A percentile compares a stretch with the other conserved stretches of the same genome.
phyloP scores from a whole-genome alignment of 768 basidiomycete genomes.

The Leccinum aurantiacum region DNA sequence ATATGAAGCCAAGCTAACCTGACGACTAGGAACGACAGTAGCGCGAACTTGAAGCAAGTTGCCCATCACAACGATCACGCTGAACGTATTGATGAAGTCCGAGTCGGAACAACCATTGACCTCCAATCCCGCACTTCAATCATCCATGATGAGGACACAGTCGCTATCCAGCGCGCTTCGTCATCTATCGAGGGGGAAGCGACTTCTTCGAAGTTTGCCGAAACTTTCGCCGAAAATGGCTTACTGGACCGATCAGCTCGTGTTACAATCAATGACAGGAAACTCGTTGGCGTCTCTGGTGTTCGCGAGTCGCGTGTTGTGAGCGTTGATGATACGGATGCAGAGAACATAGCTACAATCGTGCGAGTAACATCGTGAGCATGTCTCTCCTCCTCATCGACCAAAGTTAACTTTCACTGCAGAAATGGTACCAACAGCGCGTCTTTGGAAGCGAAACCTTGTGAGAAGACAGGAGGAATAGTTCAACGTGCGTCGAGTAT shows the following conservation, averaged over 20 bases:
- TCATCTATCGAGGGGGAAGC: not conserved
- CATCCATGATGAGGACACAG: not conserved
- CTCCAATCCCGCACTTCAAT: not conserved
- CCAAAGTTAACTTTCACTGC: not conserved
- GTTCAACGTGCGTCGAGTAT: not conserved
- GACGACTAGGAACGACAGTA: not conserved
- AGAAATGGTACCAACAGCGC: not conserved
- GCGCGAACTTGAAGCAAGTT: not conserved
- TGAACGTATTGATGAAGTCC: not conserved
- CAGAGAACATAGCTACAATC: not conserved
- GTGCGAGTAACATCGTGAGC: not conserved
- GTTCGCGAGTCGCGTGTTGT: not conserved
- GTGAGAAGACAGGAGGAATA: not conserved
- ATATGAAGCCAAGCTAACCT: not conserved
- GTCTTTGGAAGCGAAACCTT: not conserved
- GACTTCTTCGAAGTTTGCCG: not conserved
- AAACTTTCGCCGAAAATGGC: not conserved
- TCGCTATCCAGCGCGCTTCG: not conserved
- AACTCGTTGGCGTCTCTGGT: not conserved
- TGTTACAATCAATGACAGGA: not conserved
- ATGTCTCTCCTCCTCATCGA: not conserved
- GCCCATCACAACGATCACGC: not conserved
- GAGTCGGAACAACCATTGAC: not conserved
- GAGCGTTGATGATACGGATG: not conserved
- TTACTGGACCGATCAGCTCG: not conserved